A percentile compares a stretch with the other conserved stretches of the same genome.
Conservation (phyloP, 2,329 filamentous ascomycete species). For the Talaromyces sp. region DNA sequence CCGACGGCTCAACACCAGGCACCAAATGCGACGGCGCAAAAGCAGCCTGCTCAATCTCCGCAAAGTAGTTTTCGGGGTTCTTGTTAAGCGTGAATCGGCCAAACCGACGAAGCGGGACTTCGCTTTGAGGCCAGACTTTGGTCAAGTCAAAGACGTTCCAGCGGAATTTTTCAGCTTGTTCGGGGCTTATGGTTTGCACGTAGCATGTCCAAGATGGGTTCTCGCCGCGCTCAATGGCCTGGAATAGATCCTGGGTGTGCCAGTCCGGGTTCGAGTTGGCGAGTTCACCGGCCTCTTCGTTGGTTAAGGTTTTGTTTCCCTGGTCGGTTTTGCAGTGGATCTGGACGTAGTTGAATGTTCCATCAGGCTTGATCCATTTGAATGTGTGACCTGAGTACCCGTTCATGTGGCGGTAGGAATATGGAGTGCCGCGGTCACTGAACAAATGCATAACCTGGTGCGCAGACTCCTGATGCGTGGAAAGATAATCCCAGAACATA, state of each 20-base stretch:
- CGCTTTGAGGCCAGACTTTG: conserved; percentile 65
- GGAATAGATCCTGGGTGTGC: conserved; percentile 63
- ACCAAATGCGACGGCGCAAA: conserved; percentile 68
- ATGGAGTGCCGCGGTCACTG: conserved; percentile 65
- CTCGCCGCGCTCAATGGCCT: conserved; percentile 61
- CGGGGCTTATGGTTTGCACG: conserved; percentile 62
- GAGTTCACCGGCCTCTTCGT: conserved; percentile 56
- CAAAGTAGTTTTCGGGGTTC: conserved; percentile 67
- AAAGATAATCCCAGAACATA: conserved; percentile 67
- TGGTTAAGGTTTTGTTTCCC: conserved; percentile 60
- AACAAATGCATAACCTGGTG: conserved; percentile 67
- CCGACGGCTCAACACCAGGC: conserved; percentile 67
- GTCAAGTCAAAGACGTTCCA: conserved; percentile 69
- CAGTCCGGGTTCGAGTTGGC: conserved; percentile 61
- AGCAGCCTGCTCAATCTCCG: conserved; percentile 68
- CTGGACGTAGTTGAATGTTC: conserved; percentile 65
- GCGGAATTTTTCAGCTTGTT: conserved; percentile 60
- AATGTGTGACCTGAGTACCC: conserved; percentile 67
- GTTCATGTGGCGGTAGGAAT: conserved; percentile 66
- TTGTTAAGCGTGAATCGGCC: conserved; percentile 64
- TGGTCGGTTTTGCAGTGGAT: conserved; percentile 64
- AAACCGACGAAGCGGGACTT: conserved; percentile 61
- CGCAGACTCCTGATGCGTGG: conserved; percentile 60
- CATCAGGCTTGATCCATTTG: conserved; percentile 66
- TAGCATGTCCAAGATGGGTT: conserved; percentile 64